These are phyloP conservation scores for Suillus subaureus DNA, from an alignment of 768 basidiomycete species.

Conservation along the genomic window DNA sequence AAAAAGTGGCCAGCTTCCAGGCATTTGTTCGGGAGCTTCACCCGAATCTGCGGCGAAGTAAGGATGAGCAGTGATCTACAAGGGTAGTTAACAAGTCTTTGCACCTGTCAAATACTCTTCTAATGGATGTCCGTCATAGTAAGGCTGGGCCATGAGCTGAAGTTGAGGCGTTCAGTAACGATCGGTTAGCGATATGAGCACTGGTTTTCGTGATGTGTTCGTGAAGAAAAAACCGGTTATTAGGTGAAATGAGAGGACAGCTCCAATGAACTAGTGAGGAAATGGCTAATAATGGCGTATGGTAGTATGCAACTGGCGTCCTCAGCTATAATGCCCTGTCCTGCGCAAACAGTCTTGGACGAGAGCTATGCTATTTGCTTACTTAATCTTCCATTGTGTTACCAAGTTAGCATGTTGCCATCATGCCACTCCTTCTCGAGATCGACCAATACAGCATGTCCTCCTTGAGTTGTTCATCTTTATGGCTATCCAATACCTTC, in stretches of 20 bases:
- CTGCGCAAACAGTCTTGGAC: background rate
- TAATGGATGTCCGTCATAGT: conserved; percentile 78
- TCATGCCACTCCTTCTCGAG: background rate
- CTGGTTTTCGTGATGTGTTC: conserved; percentile 23
- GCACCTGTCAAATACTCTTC: conserved; percentile 71
- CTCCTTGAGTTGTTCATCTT: conserved; percentile 2
- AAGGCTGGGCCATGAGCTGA: conserved; percentile 67
- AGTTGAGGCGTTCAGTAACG: conserved; percentile 9
- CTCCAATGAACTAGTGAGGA: background rate
- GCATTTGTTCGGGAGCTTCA: conserved; percentile 57
- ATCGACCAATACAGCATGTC: background rate
- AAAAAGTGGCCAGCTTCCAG: conserved; percentile 50
- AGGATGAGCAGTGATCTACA: conserved; percentile 10
- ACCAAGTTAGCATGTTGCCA: background rate
- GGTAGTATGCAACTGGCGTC: background rate
- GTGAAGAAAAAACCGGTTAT: conserved; percentile 27
- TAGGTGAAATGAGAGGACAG: conserved; percentile 23
- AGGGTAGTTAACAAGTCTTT: conserved; percentile 21
- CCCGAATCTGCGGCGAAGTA: conserved; percentile 52
- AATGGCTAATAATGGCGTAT: background rate
- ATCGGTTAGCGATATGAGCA: conserved; percentile 16
- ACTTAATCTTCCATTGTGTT: background rate
- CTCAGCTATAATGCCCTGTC: background rate
- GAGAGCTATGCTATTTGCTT: background rate
- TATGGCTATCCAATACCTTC: background rate